phyloP scores from a whole-genome alignment of 441 rosid species.

The Erodium moschatum region DNA sequence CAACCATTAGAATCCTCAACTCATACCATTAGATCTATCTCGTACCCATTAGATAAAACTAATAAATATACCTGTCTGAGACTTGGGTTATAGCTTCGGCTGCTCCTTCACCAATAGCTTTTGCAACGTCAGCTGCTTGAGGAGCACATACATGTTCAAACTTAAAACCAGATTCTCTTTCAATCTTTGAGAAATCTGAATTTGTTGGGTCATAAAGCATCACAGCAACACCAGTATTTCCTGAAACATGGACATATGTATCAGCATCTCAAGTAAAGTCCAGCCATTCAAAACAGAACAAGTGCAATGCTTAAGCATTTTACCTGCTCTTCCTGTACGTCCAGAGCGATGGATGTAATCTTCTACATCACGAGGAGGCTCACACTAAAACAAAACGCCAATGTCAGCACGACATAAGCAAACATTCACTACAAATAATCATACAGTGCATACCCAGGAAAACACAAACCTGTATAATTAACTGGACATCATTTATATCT shows the following conservation, averaged over 20 bases:
- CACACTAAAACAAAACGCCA: constrained; percentile 42
- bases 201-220: constrained; percentile 76
- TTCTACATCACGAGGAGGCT: constrained; percentile 94
- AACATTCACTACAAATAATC: background rate
- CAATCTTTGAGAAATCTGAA: constrained; percentile 58
- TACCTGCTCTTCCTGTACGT: constrained; percentile 94
- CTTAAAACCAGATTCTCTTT: constrained; percentile 73
- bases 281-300: background rate
- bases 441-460: background rate
- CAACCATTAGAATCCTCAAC: constrained; percentile 12
- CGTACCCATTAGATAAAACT: background rate
- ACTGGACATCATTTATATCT: background rate
- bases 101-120: constrained; percentile 56
- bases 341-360: constrained; percentile 96
- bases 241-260: constrained; percentile 26
- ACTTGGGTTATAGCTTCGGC: constrained; percentile 62
- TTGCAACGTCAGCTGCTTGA: constrained; percentile 65
- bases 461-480: background rate
- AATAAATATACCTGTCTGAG: constrained; percentile 54
- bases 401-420: constrained; percentile 16
- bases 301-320: background rate
- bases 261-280: constrained; percentile 19
- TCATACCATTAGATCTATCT: background rate
- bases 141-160: constrained; percentile 80
- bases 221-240: constrained; percentile 88